These are phyloP conservation scores for Tricholoma sp. DNA, from an alignment of 768 basidiomycete genomes.

Conservation along the genomic window DNA sequence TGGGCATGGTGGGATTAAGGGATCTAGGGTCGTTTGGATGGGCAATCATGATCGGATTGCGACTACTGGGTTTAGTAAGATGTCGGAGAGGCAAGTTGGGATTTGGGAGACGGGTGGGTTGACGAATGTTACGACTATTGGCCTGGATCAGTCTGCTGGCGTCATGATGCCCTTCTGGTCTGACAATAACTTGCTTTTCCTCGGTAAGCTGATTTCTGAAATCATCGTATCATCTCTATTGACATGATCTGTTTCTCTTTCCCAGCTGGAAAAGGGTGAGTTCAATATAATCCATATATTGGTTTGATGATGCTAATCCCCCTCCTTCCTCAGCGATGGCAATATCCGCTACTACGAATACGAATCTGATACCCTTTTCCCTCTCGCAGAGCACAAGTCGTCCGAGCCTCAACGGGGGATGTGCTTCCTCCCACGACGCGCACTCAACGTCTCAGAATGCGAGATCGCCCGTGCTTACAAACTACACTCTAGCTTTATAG, in stretches of 20 bases:
- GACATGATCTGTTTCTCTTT: constrained; percentile 5
- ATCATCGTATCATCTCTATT: not conserved
- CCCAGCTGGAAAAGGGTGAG: constrained; percentile 82
- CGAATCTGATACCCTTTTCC: constrained; percentile 76
- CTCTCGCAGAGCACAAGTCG: constrained; percentile 81
- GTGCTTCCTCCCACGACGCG: constrained; percentile 86
- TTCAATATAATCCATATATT: not conserved
- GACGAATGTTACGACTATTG: constrained; percentile 67
- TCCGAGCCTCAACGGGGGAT: constrained; percentile 94
- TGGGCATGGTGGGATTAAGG: constrained; percentile 92
- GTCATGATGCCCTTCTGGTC: constrained; percentile 98
- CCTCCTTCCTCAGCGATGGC: constrained; percentile 60
- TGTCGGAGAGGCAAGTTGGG: constrained; percentile 88
- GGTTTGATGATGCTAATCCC: not conserved
- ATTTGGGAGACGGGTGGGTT: constrained; percentile 87
- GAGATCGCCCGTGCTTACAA: too few relatives aligned
- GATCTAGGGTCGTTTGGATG: constrained; percentile 85
- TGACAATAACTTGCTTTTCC: constrained; percentile 88
- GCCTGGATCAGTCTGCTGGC: constrained; percentile 86
- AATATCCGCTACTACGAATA: constrained; percentile 98
- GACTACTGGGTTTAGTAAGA: constrained; percentile 95
- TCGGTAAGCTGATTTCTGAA: constrained; percentile 39
- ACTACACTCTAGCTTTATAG: too few relatives aligned
- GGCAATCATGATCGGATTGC: constrained; percentile 84
- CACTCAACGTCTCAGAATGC: too few relatives aligned